Base-by-base conservation (phyloP, 495 filamentous ascomycete genomes). In the Xylaria intraflava region DNA sequence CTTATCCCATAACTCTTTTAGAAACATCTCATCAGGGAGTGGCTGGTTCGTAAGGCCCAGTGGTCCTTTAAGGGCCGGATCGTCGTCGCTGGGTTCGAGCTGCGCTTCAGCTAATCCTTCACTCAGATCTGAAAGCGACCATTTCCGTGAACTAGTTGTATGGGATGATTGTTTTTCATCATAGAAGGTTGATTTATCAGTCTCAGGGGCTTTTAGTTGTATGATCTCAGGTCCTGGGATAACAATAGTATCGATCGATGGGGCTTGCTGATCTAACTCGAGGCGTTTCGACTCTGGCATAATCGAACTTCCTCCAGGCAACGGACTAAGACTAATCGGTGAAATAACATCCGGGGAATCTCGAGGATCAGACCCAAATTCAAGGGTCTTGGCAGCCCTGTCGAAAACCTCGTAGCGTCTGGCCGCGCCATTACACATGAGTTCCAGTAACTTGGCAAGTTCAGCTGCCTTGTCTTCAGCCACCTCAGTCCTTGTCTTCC, bases 181-280 rank as follows among this genome's bases (percentile, higher is more conserved):
- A 12, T 58, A 66, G 23, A 76, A 78, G 12, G 72, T 78, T 11
- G 69, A 46, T 46, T 67, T 74, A 55, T 74, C 64, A 9, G 75
- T 56, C 10, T 65, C 68, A 23, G 59, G 61, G 3, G 72, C 65
- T 51, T 69, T 71, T 35, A 76, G 59, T 17, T 66, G 68, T 43
- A 78, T 71, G 19, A 72, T 72, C 45, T 78, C 75, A 17, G 76
- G 58, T 20, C 67, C 69, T 8, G 72, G 72, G 38, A 74, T 68
- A 40, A 75, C 69, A 11, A 70, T 61, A 4, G 76, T 65, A 33
- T 77, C 73, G 38, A 78, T 71, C 8, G 67, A 62, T 0, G 70
- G 71, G 12, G 70, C 51, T 61, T 54, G 36, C 46, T n/a, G n/a
- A n/a, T 50, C 45, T 41, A 58, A 54, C 20, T 65, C 51, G 26